These are phyloP conservation scores for Serpula lacrymans DNA, from an alignment of 768 basidiomycete species.

Conservation along the genomic window DNA sequence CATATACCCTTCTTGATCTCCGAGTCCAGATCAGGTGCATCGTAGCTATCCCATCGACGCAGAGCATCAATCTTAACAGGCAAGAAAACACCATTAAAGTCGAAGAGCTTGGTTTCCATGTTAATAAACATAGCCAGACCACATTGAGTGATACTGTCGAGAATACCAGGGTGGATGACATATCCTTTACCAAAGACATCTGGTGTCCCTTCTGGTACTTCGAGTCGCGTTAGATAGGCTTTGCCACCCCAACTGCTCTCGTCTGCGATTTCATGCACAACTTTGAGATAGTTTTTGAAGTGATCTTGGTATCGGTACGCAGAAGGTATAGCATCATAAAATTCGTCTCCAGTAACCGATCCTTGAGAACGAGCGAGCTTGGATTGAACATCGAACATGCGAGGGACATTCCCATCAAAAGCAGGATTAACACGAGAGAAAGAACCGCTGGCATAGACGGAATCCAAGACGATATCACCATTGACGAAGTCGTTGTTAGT, in stretches of 20 bases:
- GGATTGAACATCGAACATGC: constrained; percentile 18
- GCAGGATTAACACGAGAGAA: constrained; percentile 24
- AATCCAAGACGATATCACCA: constrained; percentile 22
- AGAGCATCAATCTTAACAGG: constrained; percentile 27
- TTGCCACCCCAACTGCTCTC: constrained; percentile 23
- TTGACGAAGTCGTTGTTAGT: constrained; percentile 19
- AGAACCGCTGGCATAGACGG: constrained; percentile 24
- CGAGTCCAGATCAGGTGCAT: constrained; percentile 19
- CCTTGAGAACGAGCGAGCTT: constrained; percentile 14
- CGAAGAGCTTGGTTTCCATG: constrained; percentile 23
- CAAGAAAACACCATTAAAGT: constrained; percentile 29
- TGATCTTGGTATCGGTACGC: constrained; percentile 16
- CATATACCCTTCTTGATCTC: constrained; percentile 27
- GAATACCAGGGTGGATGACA: constrained; percentile 28
- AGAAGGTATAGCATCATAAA: constrained; percentile 13
- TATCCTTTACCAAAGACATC: constrained; percentile 29
- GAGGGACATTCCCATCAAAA: constrained; percentile 18
- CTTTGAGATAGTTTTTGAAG: constrained; percentile 25
- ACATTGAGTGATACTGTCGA: constrained; percentile 30
- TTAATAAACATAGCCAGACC: constrained; percentile 25
- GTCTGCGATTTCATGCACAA: constrained; percentile 24
- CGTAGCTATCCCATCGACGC: constrained; percentile 25
- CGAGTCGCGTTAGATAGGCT: constrained; percentile 22
- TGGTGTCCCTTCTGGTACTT: constrained; percentile 16
- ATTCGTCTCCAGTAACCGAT: constrained; percentile 13